These are phyloP conservation scores for Selaginella moellendorffii DNA, from an alignment of 75 land plant species.

Conservation along the genomic window DNA sequence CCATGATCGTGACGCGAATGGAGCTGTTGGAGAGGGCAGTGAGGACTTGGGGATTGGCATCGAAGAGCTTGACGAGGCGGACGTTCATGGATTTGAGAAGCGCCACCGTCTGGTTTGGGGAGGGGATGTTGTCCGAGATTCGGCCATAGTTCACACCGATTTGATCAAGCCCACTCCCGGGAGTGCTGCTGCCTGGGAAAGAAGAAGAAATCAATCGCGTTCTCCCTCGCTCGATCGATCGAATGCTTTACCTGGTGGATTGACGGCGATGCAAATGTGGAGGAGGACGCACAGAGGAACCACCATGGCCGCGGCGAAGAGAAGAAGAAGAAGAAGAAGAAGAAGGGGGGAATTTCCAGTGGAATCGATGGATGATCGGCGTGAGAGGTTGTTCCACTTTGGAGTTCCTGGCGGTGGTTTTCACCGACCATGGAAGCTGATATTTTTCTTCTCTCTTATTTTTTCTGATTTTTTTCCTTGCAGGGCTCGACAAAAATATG, in stretches of 20 bases:
- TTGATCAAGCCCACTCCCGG: background rate
- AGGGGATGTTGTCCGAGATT: background rate
- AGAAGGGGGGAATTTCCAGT: background rate
- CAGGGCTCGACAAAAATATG: too few species aligned
- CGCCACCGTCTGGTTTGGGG: background rate
- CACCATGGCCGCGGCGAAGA: background rate
- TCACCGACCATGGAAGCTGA: background rate
- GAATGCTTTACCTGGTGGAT: background rate
- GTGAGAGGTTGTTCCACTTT: too few species aligned
- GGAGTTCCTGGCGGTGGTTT: too few species aligned
- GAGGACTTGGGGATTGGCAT: constrained; percentile 1
- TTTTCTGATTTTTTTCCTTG: too few species aligned
- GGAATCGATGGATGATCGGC: too few species aligned
- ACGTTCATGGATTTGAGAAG: background rate
- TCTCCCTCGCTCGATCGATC: too few species aligned
- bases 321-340: too few species aligned
- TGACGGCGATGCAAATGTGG: background rate
- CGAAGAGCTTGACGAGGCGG: background rate
- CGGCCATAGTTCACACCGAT: constrained; percentile 3
- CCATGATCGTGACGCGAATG: background rate
- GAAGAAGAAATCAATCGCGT: background rate
- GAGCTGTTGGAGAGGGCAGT: background rate
- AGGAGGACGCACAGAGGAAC: background rate
- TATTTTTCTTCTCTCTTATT: too few species aligned
- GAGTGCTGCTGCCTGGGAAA: background rate